Evolutionary conservation across 2,329 filamentous ascomycete genomes (phyloP), one percentile per base, ranked within the genome.

Genomic region (Colletotrichum ledebouriae): DNA sequence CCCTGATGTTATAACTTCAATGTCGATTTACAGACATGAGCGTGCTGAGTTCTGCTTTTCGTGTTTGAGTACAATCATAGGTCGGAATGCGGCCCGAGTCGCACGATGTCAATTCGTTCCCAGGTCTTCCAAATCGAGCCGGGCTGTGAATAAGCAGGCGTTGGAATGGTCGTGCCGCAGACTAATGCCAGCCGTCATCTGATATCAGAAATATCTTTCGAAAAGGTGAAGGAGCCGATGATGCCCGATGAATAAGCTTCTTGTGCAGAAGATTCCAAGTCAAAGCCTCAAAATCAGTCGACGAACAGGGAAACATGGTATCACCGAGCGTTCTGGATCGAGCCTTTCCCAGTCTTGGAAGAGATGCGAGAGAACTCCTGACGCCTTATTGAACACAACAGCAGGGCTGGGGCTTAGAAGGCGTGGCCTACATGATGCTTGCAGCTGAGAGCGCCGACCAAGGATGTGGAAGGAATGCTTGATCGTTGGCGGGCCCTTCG

Each of bases 381-480:
- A 20, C 22, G 33, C 7, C 13, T 33, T 63, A 20, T 60, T 68
- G 53, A 60, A 49, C 55, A 41, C 49, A 10, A 47, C 47, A 49
- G 60, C 61, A 58, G 53, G 60, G 39, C 61, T 49, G 53, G 55
- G 55, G 41, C 60, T 59, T 55, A 13, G 55, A 33, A 53, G 41
- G 47, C 34, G 29, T 11, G 29, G 34, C 25, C 34, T 17, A 53
- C 29, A 53, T 53, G 49, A 33, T 53, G 29, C 49, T 53, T 53
- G 49, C 49, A 53, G 49, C 17, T 33, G 12, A 33, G n/a, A 10
- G 15, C 49, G 25, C 49, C 49, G 34, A 17, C 13, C 29, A 53
- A 17, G 17, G 47, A 50, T 29, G 49, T 53, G 25, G 49, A 53
- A 53, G 49, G 25, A 53, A 29, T n/a, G 29, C 10, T 57, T 57